Evolutionary conservation across 2,329 filamentous ascomycete species (phyloP).

Genomic region (Dothistroma septosporum): DNA sequence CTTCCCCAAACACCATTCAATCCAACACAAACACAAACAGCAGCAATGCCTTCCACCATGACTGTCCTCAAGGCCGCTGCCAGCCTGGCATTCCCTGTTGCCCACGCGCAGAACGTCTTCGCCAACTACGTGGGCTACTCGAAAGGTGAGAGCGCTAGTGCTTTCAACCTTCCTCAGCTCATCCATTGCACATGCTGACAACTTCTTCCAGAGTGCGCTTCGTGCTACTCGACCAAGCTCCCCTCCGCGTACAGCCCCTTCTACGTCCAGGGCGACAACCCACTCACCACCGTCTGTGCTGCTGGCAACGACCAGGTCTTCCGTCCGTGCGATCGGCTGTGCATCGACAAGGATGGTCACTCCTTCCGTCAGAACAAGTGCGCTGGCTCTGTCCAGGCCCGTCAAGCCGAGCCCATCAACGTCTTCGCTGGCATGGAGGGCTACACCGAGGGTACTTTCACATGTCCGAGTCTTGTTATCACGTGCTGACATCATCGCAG

Average conservation of each 20-base stretch:
- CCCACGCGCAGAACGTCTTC: background rate
- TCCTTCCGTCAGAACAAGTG: background rate
- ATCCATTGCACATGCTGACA: background rate
- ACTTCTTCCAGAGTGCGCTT: background rate
- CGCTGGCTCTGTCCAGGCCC: background rate
- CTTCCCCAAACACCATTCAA: background rate
- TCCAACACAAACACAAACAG: background rate
- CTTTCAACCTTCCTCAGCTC: background rate
- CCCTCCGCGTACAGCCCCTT: background rate
- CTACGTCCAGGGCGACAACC: background rate
- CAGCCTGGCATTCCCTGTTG: background rate
- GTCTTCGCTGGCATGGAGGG: background rate
- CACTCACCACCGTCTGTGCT: background rate
- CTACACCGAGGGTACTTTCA: background rate
- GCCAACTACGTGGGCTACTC: background rate
- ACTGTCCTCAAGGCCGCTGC: background rate
- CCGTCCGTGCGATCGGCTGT: background rate
- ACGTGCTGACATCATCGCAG: background rate
- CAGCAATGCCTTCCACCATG: background rate
- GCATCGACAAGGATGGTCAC: background rate
- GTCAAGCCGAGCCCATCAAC: background rate
- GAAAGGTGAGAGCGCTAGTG: background rate
- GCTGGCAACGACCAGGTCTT: background rate
- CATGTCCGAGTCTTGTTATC: background rate
- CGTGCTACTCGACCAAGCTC: background rate